A percentile compares a stretch with the other conserved stretches of the same genome.
These are phyloP conservation scores for Phytophthora sansomeana DNA, from an alignment of 352 stramenopile genomes.

Conservation along the genomic window DNA sequence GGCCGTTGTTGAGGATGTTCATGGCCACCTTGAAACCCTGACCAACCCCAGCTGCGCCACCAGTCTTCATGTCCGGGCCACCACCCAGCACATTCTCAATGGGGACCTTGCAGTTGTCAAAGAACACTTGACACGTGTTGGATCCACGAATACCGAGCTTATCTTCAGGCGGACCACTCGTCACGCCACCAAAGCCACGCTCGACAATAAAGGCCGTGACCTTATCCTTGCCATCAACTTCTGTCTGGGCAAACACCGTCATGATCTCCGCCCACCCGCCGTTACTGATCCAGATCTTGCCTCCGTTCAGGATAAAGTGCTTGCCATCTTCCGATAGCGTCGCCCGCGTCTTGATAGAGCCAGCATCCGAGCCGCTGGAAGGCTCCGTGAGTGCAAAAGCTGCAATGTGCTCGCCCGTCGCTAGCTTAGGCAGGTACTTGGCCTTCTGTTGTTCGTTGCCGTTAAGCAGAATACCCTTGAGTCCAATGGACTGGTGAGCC, in stretches of 20 bases:
- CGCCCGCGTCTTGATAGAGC: conserved; percentile 91
- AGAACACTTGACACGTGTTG: conserved; percentile 97
- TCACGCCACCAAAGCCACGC: conserved; percentile 92
- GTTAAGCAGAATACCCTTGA: conserved; percentile 91
- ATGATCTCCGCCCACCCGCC: conserved; percentile 96
- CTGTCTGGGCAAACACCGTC: conserved; percentile 96
- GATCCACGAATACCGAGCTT: conserved; percentile 98
- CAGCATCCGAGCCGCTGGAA: conserved; percentile 90
- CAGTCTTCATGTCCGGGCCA: conserved; percentile 75
- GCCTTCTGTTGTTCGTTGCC: conserved; percentile 85
- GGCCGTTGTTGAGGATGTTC: conserved; percentile 95
- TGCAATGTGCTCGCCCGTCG: conserved; percentile 86
- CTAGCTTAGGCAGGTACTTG: conserved; percentile 92
- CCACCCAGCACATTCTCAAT: conserved; percentile 92
- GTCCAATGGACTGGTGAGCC: conserved; percentile 89
- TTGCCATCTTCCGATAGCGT: conserved; percentile 91
- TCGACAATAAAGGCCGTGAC: conserved; percentile 99
- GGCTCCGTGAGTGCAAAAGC: conserved; percentile 93
- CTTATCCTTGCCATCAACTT: conserved; percentile 96
- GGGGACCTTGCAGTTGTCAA: conserved; percentile 96
- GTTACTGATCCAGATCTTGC: conserved; percentile 99
- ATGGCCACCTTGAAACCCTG: conserved; percentile 94
- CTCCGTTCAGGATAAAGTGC: conserved; percentile 93
- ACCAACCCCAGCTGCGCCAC: conserved; percentile 76
- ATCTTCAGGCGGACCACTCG: conserved; percentile 93